Conservation (phyloP, 2,329 filamentous ascomycete genomes). For the Penicillium sp. region DNA sequence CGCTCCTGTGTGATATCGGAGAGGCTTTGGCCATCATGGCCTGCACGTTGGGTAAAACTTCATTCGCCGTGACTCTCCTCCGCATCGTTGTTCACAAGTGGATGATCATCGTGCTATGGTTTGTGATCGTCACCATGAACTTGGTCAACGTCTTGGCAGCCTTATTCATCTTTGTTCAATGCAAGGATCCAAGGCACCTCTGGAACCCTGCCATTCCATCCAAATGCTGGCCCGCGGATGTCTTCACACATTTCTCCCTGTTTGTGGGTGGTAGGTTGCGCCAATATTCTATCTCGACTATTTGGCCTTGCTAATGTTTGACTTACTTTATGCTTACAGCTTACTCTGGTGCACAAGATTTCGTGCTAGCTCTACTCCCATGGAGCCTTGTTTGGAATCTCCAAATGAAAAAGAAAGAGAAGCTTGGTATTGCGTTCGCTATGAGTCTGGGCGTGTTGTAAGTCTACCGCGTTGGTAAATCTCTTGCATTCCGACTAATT, state of each 20-base stretch:
- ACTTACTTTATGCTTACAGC: constrained; percentile 10
- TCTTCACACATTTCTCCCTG: constrained; percentile 29
- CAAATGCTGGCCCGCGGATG: constrained; percentile 25
- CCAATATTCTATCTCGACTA: not conserved
- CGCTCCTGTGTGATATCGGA: constrained; percentile 30
- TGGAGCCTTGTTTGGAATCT: constrained; percentile 44
- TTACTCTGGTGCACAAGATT: constrained; percentile 36
- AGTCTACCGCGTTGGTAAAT: not conserved
- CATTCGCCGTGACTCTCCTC: constrained; percentile 46
- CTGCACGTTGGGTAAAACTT: constrained; percentile 46
- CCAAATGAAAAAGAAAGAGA: constrained; percentile 44
- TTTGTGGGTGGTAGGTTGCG: constrained; percentile 26
- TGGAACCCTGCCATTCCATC: constrained; percentile 28
- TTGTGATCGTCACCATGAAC: constrained; percentile 36
- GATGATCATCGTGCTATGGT: constrained; percentile 43
- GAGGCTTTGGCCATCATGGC: constrained; percentile 45
- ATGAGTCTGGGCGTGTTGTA: constrained; percentile 45
- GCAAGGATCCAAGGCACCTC: constrained; percentile 27
- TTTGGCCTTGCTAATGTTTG: not conserved
- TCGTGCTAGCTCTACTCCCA: constrained; percentile 43
- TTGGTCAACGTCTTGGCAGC: constrained; percentile 27
- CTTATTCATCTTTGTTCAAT: constrained; percentile 27
- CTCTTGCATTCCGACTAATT: not conserved
- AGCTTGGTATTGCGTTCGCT: constrained; percentile 41
- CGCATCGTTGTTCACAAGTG: constrained; percentile 40